phyloP scores from a whole-genome alignment of 208 protist genomes.

The Vickermania spadyakhi region DNA sequence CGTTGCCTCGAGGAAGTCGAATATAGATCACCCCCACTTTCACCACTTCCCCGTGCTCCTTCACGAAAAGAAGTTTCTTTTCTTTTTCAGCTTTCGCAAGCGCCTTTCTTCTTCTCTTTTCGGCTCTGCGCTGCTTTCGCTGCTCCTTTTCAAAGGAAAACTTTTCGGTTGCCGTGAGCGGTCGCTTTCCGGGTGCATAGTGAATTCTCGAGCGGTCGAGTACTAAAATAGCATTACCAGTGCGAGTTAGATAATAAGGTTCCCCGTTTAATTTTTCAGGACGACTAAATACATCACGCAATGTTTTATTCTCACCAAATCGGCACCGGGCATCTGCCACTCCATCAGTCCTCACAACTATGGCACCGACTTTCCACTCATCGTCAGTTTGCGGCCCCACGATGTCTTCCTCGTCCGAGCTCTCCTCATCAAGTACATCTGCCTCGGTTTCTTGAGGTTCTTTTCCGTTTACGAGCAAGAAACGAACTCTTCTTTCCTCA shows the following conservation, averaged over 20 bases:
- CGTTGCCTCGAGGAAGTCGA: not conserved
- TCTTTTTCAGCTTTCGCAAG: not conserved
- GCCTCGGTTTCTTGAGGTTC: too few species aligned
- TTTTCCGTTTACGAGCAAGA: too few species aligned
- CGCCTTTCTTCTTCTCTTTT: not conserved
- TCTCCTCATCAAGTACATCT: too few species aligned
- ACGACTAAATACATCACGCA: not conserved
- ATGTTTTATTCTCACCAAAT: too few species aligned
- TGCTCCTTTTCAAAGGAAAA: not conserved
- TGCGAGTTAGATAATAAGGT: not conserved
- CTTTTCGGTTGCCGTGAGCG: not conserved
- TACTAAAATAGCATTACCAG: constrained; percentile 1
- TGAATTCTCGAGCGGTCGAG: not conserved
- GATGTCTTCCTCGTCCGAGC: too few species aligned
- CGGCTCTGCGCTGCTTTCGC: not conserved
- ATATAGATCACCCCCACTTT: not conserved
- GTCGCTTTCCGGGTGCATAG: not conserved
- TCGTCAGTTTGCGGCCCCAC: too few species aligned
- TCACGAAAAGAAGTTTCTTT: not conserved
- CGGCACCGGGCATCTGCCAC: too few species aligned
- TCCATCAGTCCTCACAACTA: not conserved
- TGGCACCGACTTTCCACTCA: not conserved
- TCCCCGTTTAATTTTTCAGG: not conserved
- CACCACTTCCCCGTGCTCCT: not conserved
- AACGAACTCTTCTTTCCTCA: not conserved